These are phyloP conservation scores for Cydonia oblonga DNA, from an alignment of 331 rosid genomes.

Conservation along the genomic window DNA sequence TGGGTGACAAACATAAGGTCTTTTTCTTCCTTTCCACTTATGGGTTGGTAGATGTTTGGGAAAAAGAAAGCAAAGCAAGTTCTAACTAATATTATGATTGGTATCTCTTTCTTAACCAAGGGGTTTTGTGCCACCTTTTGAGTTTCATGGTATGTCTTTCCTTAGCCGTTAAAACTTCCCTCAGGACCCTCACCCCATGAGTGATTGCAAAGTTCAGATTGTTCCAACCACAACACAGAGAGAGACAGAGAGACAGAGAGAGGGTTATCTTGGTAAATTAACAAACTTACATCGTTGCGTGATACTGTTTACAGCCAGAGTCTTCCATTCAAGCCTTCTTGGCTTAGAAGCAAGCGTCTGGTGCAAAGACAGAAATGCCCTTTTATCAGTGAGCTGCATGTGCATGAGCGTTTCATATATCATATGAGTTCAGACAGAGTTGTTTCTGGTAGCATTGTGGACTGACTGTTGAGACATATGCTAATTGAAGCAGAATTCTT, in stretches of 20 bases:
- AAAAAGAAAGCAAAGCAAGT: not conserved
- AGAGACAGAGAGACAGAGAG: not conserved
- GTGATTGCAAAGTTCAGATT: slow-evolving; percentile 5
- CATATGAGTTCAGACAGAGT: no score
- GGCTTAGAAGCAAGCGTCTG: slow-evolving; percentile 34
- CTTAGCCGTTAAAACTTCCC: slow-evolving; percentile 30
- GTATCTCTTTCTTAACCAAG: slow-evolving; percentile 4
- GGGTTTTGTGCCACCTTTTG: slow-evolving; percentile 2
- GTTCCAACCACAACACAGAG: no score
- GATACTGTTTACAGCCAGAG: not conserved
- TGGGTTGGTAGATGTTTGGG: no score
- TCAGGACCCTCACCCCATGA: not conserved
- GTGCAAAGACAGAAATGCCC: slow-evolving; percentile 7
- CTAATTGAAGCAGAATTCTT: no score
- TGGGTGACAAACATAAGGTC: no score
- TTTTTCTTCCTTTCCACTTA: no score
- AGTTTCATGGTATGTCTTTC: slow-evolving; percentile 20
- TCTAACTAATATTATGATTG: not conserved
- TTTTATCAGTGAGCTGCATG: not conserved
- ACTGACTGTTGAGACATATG: not conserved
- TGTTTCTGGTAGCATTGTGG: not conserved
- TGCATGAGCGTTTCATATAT: no score
- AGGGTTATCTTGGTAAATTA: slow-evolving; percentile 9
- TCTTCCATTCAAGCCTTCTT: slow-evolving; percentile 18
- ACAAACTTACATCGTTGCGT: slow-evolving; percentile 5